phyloP scores from a whole-genome alignment of 768 basidiomycete species.

The Leucosporidium yakuticum region DNA sequence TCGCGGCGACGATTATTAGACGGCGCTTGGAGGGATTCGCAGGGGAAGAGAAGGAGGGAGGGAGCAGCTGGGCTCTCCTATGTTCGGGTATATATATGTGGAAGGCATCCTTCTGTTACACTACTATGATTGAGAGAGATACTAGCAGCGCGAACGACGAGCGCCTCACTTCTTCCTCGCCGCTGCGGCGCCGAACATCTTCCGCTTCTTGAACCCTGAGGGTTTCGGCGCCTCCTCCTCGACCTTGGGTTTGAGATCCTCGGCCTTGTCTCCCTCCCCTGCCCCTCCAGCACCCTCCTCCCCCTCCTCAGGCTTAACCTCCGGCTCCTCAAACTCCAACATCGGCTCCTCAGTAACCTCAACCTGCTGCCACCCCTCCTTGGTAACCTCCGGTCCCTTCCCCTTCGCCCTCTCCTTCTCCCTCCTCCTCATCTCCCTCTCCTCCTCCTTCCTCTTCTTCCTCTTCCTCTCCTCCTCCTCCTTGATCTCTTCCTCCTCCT shows the following conservation, averaged over 20 bases:
- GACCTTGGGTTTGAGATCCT: constrained; percentile 12
- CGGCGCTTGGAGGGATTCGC: too few species aligned
- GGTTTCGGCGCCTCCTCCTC: neutral
- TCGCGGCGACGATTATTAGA: constrained; percentile 48
- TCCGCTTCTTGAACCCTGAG: constrained; percentile 30
- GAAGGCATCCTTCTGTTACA: too few species aligned
- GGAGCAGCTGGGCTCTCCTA: too few species aligned
- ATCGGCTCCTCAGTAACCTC: neutral
- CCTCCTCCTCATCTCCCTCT: neutral
- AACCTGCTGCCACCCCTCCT: constrained; percentile 10
- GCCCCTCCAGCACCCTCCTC: neutral
- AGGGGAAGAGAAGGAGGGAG: too few species aligned
- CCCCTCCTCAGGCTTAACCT: neutral
- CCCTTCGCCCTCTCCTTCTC: neutral
- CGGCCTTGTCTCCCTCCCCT: neutral
- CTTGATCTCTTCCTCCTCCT: constrained; percentile 20
- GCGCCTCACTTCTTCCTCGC: constrained; percentile 6
- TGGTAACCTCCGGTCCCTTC: neutral
- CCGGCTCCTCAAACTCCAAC: constrained; percentile 3
- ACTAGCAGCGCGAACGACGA: too few species aligned
- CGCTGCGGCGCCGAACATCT: constrained; percentile 14
- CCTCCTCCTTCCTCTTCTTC: neutral
- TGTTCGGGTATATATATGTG: too few species aligned
- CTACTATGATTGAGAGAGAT: too few species aligned
- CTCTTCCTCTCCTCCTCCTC: neutral